Evolutionary conservation across 2,329 filamentous ascomycete species (phyloP).

Genomic region (Harringtonia lauricola): DNA sequence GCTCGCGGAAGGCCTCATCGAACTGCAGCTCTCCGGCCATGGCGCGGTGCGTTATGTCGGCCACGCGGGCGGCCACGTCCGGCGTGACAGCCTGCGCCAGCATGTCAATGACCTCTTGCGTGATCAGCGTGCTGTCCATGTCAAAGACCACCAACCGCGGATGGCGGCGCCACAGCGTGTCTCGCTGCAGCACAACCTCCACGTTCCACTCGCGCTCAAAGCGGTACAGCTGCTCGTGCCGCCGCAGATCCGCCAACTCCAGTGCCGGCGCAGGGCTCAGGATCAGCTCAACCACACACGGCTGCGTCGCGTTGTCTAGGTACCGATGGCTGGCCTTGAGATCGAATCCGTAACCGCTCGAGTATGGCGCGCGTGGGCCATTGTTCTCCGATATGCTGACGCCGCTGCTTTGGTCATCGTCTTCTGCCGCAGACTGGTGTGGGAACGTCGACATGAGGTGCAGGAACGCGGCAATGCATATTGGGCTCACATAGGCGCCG

Average conservation of each 20-base stretch:
- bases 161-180: slow-evolving; percentile 64
- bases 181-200: slow-evolving; percentile 66
- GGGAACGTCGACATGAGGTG: slow-evolving; percentile 55
- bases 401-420: background rate
- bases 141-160: slow-evolving; percentile 90
- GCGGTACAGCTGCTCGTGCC: slow-evolving; percentile 69
- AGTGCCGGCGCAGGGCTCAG: slow-evolving; percentile 51
- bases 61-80: slow-evolving; percentile 71
- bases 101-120: slow-evolving; percentile 95
- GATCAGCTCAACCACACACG: slow-evolving; percentile 55
- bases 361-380: background rate
- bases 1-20: slow-evolving; percentile 66
- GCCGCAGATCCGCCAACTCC: slow-evolving; percentile 57
- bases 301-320: slow-evolving; percentile 48
- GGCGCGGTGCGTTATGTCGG: slow-evolving; percentile 80
- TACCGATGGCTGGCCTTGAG: slow-evolving; percentile 52
- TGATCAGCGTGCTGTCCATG: slow-evolving; percentile 97
- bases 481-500: slow-evolving; percentile 52
- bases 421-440: slow-evolving; percentile 31
- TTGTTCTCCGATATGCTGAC: background rate
- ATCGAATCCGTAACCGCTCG: slow-evolving; percentile 23
- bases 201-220: slow-evolving; percentile 88
- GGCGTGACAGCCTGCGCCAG: slow-evolving; percentile 67
- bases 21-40: slow-evolving; percentile 98
- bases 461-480: slow-evolving; percentile 55